Percentiles rank a stretch among this genome's conserved stretches.
phyloP scores from a whole-genome alignment of 768 basidiomycete genomes.

The Candolleomyces aberdarensis region DNA sequence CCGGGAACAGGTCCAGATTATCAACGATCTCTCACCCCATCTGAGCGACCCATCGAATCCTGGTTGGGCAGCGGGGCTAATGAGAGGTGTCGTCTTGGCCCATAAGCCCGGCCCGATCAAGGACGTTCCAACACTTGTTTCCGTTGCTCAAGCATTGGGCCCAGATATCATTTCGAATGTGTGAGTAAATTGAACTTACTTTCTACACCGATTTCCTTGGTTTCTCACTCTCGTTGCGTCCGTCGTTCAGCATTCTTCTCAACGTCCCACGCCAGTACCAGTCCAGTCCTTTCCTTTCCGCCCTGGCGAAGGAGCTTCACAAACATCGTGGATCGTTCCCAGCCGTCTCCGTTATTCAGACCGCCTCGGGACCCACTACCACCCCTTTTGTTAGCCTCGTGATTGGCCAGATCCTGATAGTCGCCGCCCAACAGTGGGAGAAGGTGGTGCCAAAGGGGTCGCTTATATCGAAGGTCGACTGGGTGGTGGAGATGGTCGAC shows the following conservation, averaged over 20 bases:
- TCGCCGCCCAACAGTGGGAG: background rate
- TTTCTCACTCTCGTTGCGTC: too few species aligned
- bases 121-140: too few species aligned
- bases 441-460: background rate
- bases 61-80: too few species aligned
- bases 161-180: too few species aligned
- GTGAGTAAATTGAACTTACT: too few species aligned
- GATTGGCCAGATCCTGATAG: background rate
- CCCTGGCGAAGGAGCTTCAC: background rate
- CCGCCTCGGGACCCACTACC: background rate
- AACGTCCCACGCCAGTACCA: background rate
- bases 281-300: background rate
- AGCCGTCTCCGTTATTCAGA: background rate
- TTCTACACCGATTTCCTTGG: too few species aligned
- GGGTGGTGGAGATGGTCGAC: background rate
- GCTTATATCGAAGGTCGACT: background rate
- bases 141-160: too few species aligned
- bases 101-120: too few species aligned
- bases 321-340: background rate
- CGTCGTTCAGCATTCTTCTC: background rate
- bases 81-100: too few species aligned
- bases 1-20: too few species aligned
- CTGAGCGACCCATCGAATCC: too few species aligned
- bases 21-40: too few species aligned
- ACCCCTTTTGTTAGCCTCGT: background rate